Base-by-base conservation (phyloP, 140 eudicot genomes). In the Senecio squalidus region DNA sequence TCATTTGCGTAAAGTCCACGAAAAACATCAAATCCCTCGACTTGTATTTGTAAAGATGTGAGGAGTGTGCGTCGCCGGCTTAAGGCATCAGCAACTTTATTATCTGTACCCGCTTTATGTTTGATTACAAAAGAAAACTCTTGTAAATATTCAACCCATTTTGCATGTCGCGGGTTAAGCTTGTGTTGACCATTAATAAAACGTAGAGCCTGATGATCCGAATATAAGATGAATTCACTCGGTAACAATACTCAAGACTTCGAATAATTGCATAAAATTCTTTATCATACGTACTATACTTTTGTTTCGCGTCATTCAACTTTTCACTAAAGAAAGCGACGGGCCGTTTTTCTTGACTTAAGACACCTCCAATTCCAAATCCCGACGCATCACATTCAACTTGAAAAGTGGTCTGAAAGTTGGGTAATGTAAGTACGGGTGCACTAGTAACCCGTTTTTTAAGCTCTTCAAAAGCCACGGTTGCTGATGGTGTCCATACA, bases 321-420 rank as follows among this genome's bases (percentile, higher is more conserved):
- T 51, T 66, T 33, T 68, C 66, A 18, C 74, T 68, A 58, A 68
- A 68, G 16, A 10, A 68, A 18, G 74, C 74, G 14, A 43, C 13
- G 11, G 58, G 74, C 4, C 36, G 40, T 4, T 13, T 6, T 2
- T 46, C 24, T 46, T 46, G 52, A 13, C 52, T 46, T 16, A 46
- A 25, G 24, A 46, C 52, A 15, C 52, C 52, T 2, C 52, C 52
- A 46, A 46, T 46, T 17, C 52, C 52, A 3, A 46, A 24, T 0
- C 52, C 52, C 2, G 52, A 46, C 11, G 52, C 52, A 13, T 46
- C 52, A 46, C 52, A 18, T 5, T 57, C 66, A 0, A 68, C 49
- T 20, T 68, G 31, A 56, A 68, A 68, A 9, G 27, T 8, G 10
- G 29, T 21, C 9, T 17, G 9, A 10, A 68, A 68, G 31, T 56